phyloP scores from a whole-genome alignment of 2,329 filamentous ascomycete species.

The Penicillium sp. region DNA sequence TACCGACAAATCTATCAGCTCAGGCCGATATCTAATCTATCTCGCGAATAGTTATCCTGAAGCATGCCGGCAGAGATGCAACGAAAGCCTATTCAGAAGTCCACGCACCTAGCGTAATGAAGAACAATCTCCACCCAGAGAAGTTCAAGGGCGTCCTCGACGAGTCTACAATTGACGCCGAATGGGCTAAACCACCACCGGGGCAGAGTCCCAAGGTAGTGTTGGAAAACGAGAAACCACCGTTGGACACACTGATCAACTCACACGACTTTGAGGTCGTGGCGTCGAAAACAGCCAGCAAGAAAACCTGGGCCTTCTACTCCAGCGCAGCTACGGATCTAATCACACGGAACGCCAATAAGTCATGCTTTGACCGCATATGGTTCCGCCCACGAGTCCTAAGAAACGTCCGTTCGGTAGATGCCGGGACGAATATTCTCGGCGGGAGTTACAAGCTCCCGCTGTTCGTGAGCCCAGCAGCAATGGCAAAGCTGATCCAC shows the following conservation, averaged over 20 bases:
- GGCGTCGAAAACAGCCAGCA: slow-evolving; percentile 54
- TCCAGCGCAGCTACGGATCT: slow-evolving; percentile 64
- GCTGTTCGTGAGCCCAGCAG: slow-evolving; percentile 63
- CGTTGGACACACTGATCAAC: slow-evolving; percentile 56
- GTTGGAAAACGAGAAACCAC: slow-evolving; percentile 45
- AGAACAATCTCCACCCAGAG: slow-evolving; percentile 41
- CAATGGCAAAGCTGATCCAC: slow-evolving; percentile 63
- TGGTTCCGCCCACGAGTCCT: slow-evolving; percentile 59
- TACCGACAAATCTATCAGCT: neutral
- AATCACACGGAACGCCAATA: slow-evolving; percentile 57
- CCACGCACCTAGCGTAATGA: slow-evolving; percentile 48
- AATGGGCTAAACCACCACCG: slow-evolving; percentile 46
- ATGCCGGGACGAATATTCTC: slow-evolving; percentile 54
- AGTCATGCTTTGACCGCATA: slow-evolving; percentile 54
- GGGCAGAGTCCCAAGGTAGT: slow-evolving; percentile 28
- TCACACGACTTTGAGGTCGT: slow-evolving; percentile 60
- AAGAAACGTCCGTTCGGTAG: slow-evolving; percentile 54
- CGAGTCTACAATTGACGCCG: slow-evolving; percentile 46
- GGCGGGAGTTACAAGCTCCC: slow-evolving; percentile 54
- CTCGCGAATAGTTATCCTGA: slow-evolving; percentile 40
- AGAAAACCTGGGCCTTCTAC: slow-evolving; percentile 69
- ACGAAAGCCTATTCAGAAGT: slow-evolving; percentile 46
- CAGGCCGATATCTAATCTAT: neutral
- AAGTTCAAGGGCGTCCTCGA: slow-evolving; percentile 53
- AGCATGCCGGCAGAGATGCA: slow-evolving; percentile 47